A percentile compares a stretch with the other conserved stretches of the same genome.
phyloP scores from a whole-genome alignment of 345 rosid genomes.

The Syzygium oleosum region DNA sequence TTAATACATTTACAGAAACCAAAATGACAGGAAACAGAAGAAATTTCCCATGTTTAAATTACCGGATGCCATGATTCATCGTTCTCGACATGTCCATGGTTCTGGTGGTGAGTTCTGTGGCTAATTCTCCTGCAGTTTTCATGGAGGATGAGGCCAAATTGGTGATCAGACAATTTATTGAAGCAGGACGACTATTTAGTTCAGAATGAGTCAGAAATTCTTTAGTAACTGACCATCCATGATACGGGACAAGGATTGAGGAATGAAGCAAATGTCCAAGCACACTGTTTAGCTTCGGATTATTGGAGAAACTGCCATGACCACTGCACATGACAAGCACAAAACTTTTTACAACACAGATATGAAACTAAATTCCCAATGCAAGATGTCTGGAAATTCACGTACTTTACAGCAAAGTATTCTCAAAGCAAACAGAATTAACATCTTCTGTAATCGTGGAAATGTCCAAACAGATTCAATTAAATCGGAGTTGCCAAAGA shows the following conservation, averaged over 20 bases:
- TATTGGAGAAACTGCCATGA: conserved; percentile 85
- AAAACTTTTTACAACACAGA: neutral
- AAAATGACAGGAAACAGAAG: neutral
- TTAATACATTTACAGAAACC: neutral
- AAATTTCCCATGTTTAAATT: neutral
- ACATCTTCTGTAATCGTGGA: neutral
- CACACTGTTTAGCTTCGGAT: conserved; percentile 58
- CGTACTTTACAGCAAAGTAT: neutral
- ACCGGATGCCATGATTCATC: conserved; percentile 98
- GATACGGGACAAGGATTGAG: conserved; percentile 84
- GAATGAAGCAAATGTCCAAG: conserved; percentile 88
- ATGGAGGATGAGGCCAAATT: neutral
- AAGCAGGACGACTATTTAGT: neutral
- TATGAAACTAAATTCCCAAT: neutral
- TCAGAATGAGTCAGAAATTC: neutral
- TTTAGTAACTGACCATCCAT: conserved; percentile 63
- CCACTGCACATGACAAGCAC: conserved; percentile 45
- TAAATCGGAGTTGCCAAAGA: neutral
- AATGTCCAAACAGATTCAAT: neutral
- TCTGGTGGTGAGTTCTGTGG: conserved; percentile 94
- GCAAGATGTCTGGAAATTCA: neutral
- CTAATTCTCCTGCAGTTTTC: conserved; percentile 67
- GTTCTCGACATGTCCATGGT: conserved; percentile 92
- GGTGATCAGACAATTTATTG: neutral
- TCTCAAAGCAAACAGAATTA: neutral